phyloP scores from a whole-genome alignment of 1,139 yeast species.

The Suhomyces panamericanus region DNA sequence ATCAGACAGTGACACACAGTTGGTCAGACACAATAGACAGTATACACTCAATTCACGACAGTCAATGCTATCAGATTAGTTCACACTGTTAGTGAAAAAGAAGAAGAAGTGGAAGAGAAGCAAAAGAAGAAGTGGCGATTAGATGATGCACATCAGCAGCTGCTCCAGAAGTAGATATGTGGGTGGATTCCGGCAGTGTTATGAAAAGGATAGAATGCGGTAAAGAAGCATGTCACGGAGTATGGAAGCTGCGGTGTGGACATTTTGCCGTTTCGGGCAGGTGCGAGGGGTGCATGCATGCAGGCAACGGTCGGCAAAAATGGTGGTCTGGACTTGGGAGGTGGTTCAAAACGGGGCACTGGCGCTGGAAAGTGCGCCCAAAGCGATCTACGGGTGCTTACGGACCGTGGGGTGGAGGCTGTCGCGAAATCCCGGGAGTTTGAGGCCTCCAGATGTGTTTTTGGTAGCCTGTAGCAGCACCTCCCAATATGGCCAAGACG shows the following conservation, averaged over 20 bases:
- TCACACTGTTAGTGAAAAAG: not conserved
- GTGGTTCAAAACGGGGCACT: not conserved
- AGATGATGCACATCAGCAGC: conserved; percentile 1
- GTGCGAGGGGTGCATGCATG: not conserved
- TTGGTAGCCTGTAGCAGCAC: no score
- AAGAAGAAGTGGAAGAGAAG: not conserved
- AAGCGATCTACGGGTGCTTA: not conserved
- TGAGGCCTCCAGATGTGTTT: no score
- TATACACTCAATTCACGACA: not conserved
- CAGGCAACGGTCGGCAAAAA: not conserved
- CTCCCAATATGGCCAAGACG: no score
- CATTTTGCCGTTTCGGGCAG: conserved; percentile 6
- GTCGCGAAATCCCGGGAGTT: not conserved
- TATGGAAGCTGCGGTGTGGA: conserved; percentile 3
- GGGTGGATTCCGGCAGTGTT: not conserved
- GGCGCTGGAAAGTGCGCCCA: no score
- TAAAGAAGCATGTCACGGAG: conserved; percentile 6
- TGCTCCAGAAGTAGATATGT: not conserved
- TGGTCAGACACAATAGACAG: not conserved
- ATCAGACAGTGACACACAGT: no score
- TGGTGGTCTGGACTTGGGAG: not conserved
- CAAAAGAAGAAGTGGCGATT: not conserved
- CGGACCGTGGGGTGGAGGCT: not conserved
- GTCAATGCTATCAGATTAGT: no score
- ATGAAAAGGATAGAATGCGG: conserved; percentile 5